phyloP scores from a whole-genome alignment of 768 basidiomycete genomes.

The Pleurotus pulmonarius region DNA sequence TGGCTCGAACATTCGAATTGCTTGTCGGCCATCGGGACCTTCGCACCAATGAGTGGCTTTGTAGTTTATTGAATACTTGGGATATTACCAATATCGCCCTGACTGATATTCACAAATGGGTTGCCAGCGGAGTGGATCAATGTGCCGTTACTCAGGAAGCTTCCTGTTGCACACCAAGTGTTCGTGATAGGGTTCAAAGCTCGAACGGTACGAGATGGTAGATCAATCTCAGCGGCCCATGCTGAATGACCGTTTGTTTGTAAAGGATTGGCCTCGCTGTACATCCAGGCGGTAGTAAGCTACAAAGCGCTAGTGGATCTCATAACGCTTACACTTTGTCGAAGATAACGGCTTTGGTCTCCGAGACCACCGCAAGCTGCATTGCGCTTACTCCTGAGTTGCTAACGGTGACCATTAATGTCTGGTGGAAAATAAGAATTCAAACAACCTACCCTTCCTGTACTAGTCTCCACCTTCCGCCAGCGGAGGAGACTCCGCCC shows the following conservation, averaged over 20 bases:
- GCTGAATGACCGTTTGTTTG: constrained; percentile 39
- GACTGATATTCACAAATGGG: constrained; percentile 11
- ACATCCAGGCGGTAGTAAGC: neutral
- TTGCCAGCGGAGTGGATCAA: constrained; percentile 23
- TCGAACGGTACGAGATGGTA: constrained; percentile 33
- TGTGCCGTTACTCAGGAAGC: constrained; percentile 37
- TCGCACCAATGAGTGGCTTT: too few species aligned
- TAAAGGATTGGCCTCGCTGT: constrained; percentile 30
- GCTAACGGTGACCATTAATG: constrained; percentile 1
- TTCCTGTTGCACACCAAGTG: constrained; percentile 39
- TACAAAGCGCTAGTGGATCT: neutral
- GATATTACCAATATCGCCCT: neutral
- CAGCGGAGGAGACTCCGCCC: neutral
- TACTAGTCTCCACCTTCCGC: constrained; percentile 9
- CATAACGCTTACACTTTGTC: constrained; percentile 17
- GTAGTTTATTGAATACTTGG: too few species aligned
- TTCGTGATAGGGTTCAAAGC: constrained; percentile 30
- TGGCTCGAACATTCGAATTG: constrained; percentile 33
- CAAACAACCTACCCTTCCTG: constrained; percentile 11
- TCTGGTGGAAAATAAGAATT: neutral
- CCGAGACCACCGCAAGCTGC: constrained; percentile 18
- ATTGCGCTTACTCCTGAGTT: constrained; percentile 19
- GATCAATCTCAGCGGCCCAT: constrained; percentile 41
- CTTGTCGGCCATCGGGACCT: constrained; percentile 28
- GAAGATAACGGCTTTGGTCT: constrained; percentile 18